These are phyloP conservation scores for Tolypocladium tundrense DNA, from an alignment of 2,329 filamentous ascomycete genomes.

Conservation along the genomic window DNA sequence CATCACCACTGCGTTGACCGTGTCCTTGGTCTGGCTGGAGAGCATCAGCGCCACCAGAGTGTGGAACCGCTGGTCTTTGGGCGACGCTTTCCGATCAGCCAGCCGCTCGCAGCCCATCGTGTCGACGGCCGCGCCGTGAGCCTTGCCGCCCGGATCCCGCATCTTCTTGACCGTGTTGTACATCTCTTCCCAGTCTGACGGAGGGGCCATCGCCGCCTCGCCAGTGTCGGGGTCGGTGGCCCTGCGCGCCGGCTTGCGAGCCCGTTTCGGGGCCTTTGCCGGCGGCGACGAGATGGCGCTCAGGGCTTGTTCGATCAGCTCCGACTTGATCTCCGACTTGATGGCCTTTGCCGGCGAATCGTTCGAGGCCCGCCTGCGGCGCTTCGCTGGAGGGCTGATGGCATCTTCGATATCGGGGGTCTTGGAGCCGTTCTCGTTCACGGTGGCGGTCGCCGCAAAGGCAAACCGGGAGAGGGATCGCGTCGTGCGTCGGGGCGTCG, in stretches of 20 bases:
- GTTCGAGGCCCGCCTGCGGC: slow-evolving; percentile 15
- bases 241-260: slow-evolving; percentile 37
- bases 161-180: slow-evolving; percentile 72
- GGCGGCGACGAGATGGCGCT: slow-evolving; percentile 13
- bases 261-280: slow-evolving; percentile 16
- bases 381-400: slow-evolving; percentile 21
- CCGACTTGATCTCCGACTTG: slow-evolving; percentile 36
- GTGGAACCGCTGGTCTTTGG: slow-evolving; percentile 63
- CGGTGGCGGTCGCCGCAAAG: slow-evolving; percentile 16
- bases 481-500: slow-evolving; percentile 34
- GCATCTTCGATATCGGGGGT: slow-evolving; percentile 48
- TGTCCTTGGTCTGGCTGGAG: slow-evolving; percentile 87
- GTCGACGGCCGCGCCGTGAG: slow-evolving; percentile 77
- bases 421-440: slow-evolving; percentile 5
- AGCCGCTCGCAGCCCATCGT: slow-evolving; percentile 92
- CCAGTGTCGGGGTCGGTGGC: slow-evolving; percentile 29
- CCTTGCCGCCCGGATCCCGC: slow-evolving; percentile 44
- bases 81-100: slow-evolving; percentile 40
- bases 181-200: slow-evolving; percentile 73
- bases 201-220: slow-evolving; percentile 39
- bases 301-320: slow-evolving; percentile 20
- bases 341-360: slow-evolving; percentile 13
- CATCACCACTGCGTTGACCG: slow-evolving; percentile 79
- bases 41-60: slow-evolving; percentile 85
- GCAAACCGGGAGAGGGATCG: slow-evolving; percentile 39